Conservation (phyloP, 345 rosid genomes). For the Acer yangbiense region DNA sequence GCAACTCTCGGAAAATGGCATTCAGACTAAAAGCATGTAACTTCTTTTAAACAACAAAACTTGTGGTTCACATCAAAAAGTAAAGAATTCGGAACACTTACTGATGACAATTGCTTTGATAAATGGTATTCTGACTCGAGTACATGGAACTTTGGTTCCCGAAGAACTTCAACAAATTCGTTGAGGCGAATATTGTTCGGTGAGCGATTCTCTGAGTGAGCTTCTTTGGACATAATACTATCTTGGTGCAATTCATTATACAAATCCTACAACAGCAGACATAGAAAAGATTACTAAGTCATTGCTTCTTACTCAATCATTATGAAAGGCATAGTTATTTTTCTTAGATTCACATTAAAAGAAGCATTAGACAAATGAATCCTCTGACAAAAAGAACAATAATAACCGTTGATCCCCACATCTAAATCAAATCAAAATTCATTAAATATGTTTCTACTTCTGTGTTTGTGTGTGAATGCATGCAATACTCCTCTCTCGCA, state of each 20-base stretch:
- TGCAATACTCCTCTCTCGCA: neutral
- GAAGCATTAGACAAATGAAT: neutral
- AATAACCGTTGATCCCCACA: neutral
- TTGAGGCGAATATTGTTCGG: constrained; percentile 35
- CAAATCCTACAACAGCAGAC: constrained; percentile 54
- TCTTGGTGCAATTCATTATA: constrained; percentile 43
- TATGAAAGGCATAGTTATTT: neutral
- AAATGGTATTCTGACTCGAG: constrained; percentile 68
- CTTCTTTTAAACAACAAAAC: constrained; percentile 3
- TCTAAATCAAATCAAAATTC: neutral
- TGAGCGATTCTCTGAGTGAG: constrained; percentile 30
- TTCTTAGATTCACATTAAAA: neutral
- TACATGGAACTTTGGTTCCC: constrained; percentile 51
- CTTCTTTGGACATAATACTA: constrained; percentile 30
- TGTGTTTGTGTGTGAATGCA: neutral
- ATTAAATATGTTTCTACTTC: neutral
- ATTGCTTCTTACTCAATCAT: neutral
- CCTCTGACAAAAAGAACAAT: neutral
- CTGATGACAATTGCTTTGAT: constrained; percentile 56
- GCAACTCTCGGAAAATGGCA: no score
- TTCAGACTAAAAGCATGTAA: neutral
- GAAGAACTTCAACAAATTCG: constrained; percentile 47
- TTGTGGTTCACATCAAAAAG: constrained; percentile 6
- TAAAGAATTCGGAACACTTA: constrained; percentile 34
- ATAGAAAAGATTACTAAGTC: constrained; percentile 16